Conservation (phyloP, 805 yeast species). For the Monosporozyma siamensis region DNA sequence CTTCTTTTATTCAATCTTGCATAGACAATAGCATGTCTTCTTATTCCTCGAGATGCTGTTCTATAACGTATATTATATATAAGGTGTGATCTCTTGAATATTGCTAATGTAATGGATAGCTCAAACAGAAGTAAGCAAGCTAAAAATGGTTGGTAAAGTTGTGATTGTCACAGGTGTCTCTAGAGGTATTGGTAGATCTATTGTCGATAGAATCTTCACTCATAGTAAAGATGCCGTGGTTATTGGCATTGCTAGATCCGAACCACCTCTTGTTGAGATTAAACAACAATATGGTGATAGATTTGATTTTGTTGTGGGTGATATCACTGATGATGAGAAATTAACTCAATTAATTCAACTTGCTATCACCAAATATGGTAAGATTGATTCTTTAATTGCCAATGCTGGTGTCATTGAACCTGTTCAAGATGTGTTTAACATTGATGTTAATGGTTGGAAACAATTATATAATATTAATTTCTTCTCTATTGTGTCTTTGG, state of each 20-base stretch:
- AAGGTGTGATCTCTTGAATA: too few species aligned
- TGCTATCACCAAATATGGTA: conserved; percentile 46
- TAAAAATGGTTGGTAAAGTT: conserved; percentile 31
- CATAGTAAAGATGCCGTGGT: conserved; percentile 46
- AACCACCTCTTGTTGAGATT: conserved; percentile 37
- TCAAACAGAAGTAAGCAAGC: too few species aligned
- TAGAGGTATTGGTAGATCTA: conserved; percentile 69
- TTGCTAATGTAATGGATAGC: too few species aligned
- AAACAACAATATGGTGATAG: conserved; percentile 40
- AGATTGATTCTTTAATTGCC: conserved; percentile 55
- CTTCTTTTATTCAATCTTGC: too few species aligned
- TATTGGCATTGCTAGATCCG: conserved; percentile 54
- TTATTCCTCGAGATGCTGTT: too few species aligned
- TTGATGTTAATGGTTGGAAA: conserved; percentile 49
- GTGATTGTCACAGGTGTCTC: conserved; percentile 57
- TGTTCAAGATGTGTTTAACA: conserved; percentile 41
- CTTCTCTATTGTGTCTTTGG: conserved; percentile 61
- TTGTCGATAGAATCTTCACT: conserved; percentile 44
- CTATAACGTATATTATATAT: too few species aligned
- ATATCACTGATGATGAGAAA: conserved; percentile 39
- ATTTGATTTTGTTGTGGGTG: conserved; percentile 49
- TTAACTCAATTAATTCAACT: conserved; percentile 33
- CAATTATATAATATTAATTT: conserved; percentile 64
- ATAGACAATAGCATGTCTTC: too few species aligned
- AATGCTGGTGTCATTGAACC: conserved; percentile 85